Evolutionary conservation across 2,329 filamentous ascomycete species (phyloP).

Genomic region (Fusarium verticillioides): DNA sequence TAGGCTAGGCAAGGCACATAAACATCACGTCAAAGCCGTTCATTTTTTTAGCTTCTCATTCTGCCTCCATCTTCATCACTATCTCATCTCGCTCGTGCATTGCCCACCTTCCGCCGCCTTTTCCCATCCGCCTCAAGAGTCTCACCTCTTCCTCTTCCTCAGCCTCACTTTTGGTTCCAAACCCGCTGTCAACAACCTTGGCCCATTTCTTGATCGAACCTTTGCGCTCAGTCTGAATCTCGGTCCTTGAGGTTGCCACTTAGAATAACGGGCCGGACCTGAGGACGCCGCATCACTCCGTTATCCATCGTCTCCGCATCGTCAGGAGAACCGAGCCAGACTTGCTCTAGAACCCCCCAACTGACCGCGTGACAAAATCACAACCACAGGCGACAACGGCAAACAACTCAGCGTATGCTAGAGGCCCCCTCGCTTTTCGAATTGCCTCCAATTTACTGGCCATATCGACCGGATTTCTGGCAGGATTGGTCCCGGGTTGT

Average conservation of each 20-base stretch:
- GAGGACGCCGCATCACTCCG: not conserved
- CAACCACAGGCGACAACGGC: slow-evolving; percentile 5
- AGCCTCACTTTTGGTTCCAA: not conserved
- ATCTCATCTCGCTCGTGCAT: slow-evolving; percentile 3
- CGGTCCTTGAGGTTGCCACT: not conserved
- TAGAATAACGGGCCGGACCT: not conserved
- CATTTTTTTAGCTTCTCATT: slow-evolving; percentile 12
- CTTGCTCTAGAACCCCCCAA: slow-evolving; percentile 31
- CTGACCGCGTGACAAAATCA: slow-evolving; percentile 30
- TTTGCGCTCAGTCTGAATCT: not conserved
- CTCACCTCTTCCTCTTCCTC: not conserved
- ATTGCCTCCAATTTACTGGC: not conserved
- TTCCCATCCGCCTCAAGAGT: not conserved
- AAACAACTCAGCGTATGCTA: slow-evolving; percentile 2
- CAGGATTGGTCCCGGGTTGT: slow-evolving; percentile 21
- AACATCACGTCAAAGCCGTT: slow-evolving; percentile 22
- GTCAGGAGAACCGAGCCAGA: slow-evolving; percentile 21
- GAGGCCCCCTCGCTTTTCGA: not conserved
- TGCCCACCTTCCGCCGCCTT: slow-evolving; percentile 19
- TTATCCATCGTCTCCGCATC: slow-evolving; percentile 28
- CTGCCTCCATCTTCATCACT: slow-evolving; percentile 15
- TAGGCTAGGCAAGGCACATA: slow-evolving; percentile 30
- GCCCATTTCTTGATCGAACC: not conserved
- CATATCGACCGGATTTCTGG: not conserved
- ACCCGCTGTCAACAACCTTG: not conserved